Evolutionary conservation across 495 filamentous ascomycete species (phyloP).

Genomic region (Margaritispora aquatica): DNA sequence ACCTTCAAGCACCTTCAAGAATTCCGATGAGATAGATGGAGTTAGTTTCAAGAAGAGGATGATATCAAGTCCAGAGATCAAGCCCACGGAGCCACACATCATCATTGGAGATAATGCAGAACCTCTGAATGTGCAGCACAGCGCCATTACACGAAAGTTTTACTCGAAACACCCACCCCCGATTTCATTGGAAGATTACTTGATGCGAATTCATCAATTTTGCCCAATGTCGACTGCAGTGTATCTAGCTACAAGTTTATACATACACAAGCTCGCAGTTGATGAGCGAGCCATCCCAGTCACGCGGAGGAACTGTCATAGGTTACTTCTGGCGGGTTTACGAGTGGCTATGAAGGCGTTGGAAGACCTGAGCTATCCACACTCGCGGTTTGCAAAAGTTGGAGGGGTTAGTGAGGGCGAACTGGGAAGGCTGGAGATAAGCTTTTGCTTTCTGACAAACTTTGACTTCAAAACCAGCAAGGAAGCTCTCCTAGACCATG

Average conservation of each 20-base stretch:
- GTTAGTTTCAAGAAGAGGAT: constrained; percentile 35
- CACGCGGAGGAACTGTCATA: constrained; percentile 78
- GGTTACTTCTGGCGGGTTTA: constrained; percentile 76
- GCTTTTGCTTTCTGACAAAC: constrained; percentile 78
- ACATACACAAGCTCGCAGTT: constrained; percentile 75
- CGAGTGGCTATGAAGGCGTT: constrained; percentile 87
- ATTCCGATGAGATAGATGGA: constrained; percentile 34
- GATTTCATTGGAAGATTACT: constrained; percentile 77
- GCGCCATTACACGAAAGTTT: constrained; percentile 81
- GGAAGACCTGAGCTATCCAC: constrained; percentile 83
- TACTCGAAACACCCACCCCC: constrained; percentile 80
- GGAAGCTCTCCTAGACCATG: constrained; percentile 50
- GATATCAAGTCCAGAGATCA: constrained; percentile 37
- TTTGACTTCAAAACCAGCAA: constrained; percentile 73
- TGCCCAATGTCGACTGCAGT: constrained; percentile 97
- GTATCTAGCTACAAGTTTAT: constrained; percentile 87
- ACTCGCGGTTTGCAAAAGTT: constrained; percentile 77
- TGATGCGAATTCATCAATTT: constrained; percentile 77
- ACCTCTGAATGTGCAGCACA: constrained; percentile 61
- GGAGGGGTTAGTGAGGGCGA: constrained; percentile 81
- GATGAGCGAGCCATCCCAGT: constrained; percentile 67
- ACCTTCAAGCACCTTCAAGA: constrained; percentile 10
- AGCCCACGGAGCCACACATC: constrained; percentile 35
- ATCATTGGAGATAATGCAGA: constrained; percentile 56
- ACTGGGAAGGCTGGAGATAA: constrained; percentile 78